Base-by-base conservation (phyloP, 1,284 basidiomycete genomes). In the Fistulinella cinereoalba region DNA sequence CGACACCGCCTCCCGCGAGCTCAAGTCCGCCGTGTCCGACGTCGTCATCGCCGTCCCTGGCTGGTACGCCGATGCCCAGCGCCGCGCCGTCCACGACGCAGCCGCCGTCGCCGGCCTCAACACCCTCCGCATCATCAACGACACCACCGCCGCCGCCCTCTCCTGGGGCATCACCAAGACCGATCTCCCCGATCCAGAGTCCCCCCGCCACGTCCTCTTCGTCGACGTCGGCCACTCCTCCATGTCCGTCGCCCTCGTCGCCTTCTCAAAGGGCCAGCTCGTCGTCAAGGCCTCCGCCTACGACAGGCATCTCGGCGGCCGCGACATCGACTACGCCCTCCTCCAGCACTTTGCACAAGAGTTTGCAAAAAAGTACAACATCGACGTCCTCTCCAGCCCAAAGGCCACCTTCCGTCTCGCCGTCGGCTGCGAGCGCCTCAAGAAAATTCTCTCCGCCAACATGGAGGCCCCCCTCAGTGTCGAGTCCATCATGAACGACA, bases 121-220 rank as follows among this genome's bases (percentile, higher is more conserved):
- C 69, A 73, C 83, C 54, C 88, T 97, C 51, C 88, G 93, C 47
- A 79, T 97, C 64, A 92, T 97, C 75, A 96, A 96, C 74, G 93
- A 97, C 69, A 86, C 88, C 50, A 96, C 94, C 53, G 92, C 93
- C 44, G 81, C 88, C 50, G 94, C 94, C 22, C 86, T 97, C 64
- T 92, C 90, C 47, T 97, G 94, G 72, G 94, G 94, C 62, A 97
- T 97, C 77, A 97, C 93, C 59, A 97, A 97, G 72, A 83, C 87
- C 24, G 94, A 97, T 69, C 80, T 97, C 41, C 94, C 94, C 32
- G 81, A 85, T 24, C 67, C 81, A 37, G 92, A 94, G 56, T 83
- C 80, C 55, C 83, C 93, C 3, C 79, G 86, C 44, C 77, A 96
- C 68, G 85, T 97, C 65, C 85, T 85, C 55, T 97, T 97, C 62